These are phyloP conservation scores for Rhizopus microsporus DNA, from an alignment of 371 early-diverging fungal species.

Conservation along the genomic window DNA sequence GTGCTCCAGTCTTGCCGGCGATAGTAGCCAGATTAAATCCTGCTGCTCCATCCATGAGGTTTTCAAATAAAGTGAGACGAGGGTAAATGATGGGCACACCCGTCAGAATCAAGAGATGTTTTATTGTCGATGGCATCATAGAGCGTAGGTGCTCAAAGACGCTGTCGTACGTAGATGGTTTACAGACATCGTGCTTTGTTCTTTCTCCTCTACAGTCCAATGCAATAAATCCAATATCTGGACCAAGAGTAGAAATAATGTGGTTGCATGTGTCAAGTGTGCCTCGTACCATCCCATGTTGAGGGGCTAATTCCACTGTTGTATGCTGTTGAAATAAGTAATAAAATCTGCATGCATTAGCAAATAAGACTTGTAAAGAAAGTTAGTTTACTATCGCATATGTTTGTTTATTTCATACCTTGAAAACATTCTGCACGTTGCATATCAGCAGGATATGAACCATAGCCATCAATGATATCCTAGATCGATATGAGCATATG, in stretches of 20 bases:
- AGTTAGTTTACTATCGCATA: background rate
- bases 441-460: conserved; percentile 78
- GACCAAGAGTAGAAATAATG: conserved; percentile 31
- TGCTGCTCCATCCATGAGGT: conserved; percentile 46
- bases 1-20: conserved; percentile 51
- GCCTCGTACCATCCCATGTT: conserved; percentile 52
- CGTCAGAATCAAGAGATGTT: conserved; percentile 61
- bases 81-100: conserved; percentile 82
- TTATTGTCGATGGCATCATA: conserved; percentile 52
- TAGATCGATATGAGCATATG: background rate
- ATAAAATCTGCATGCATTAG: conserved; percentile 75
- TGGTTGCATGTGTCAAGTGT: conserved; percentile 25
- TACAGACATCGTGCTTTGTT: conserved; percentile 60
- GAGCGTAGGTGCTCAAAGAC: conserved; percentile 57
- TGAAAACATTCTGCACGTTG: conserved; percentile 50
- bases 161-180: conserved; percentile 57
- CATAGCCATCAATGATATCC: conserved; percentile 73
- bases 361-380: conserved; percentile 24
- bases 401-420: conserved; percentile 17
- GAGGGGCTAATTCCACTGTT: conserved; percentile 53
- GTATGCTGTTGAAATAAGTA: conserved; percentile 86
- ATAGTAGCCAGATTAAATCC: conserved; percentile 42
- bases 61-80: conserved; percentile 64
- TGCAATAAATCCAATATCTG: conserved; percentile 62
- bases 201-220: conserved; percentile 80